Conservation (phyloP, 345 rosid species). For the Populus pruinosa region DNA sequence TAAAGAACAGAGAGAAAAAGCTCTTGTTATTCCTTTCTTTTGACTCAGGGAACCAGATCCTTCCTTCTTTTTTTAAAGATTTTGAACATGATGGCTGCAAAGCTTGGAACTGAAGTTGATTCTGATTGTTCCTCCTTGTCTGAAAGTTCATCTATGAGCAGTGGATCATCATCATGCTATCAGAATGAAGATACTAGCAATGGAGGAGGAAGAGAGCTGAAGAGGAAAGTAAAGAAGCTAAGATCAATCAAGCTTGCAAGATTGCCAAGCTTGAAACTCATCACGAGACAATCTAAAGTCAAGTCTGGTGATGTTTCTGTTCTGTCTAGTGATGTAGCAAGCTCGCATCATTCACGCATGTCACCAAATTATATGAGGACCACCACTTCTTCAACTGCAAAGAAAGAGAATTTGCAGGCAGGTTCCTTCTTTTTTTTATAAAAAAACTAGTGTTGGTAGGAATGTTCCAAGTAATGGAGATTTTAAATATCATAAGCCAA, state of each 20-base stretch:
- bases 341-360: constrained; percentile 30
- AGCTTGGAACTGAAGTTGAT: constrained; percentile 11
- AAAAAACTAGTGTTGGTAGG: not conserved
- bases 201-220: constrained; percentile 16
- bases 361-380: constrained; percentile 33
- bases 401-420: constrained; percentile 41
- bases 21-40: not conserved
- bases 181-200: not conserved
- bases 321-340: constrained; percentile 35
- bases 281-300: constrained; percentile 20
- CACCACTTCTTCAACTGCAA: constrained; percentile 27
- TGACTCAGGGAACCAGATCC: not conserved
- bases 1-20: not conserved
- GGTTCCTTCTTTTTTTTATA: not conserved
- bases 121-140: not conserved
- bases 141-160: not conserved
- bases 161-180: not conserved
- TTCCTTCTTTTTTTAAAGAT: not conserved
- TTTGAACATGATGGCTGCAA: not conserved
- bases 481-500: not conserved
- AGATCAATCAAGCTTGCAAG: constrained; percentile 43
- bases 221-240: constrained; percentile 34
- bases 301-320: constrained; percentile 21
- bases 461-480: not conserved
- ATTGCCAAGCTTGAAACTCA: constrained; percentile 37